Evolutionary conservation across 2,329 filamentous ascomycete species (phyloP).

Genomic region (Lachnellula arida): DNA sequence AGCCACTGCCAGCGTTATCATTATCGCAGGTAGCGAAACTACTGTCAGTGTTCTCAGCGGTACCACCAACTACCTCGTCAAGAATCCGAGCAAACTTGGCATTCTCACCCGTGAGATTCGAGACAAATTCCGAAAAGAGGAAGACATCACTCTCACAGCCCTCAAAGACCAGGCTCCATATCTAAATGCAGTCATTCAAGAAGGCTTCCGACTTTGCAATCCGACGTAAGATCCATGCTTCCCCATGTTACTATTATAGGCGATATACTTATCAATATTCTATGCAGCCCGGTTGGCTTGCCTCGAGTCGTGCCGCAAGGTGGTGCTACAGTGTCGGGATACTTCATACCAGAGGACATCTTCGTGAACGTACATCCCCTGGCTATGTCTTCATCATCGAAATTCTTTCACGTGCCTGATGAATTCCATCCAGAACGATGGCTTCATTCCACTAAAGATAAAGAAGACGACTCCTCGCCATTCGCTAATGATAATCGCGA

Average conservation of each 20-base stretch:
- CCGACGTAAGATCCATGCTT: slow-evolving; percentile 8
- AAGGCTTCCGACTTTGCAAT: slow-evolving; percentile 39
- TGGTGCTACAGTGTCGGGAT: background rate
- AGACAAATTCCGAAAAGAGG: slow-evolving; percentile 35
- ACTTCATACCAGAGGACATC: slow-evolving; percentile 3
- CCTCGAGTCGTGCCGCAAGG: slow-evolving; percentile 4
- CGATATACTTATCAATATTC: background rate
- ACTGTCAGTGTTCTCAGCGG: slow-evolving; percentile 13
- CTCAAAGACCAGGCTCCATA: slow-evolving; percentile 34
- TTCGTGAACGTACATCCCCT: slow-evolving; percentile 6
- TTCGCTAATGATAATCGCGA: slow-evolving; percentile 32
- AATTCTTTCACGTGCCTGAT: slow-evolving; percentile 10
- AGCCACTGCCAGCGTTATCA: slow-evolving; percentile 36
- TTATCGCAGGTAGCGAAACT: slow-evolving; percentile 16
- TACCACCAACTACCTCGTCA: slow-evolving; percentile 22
- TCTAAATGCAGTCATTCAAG: slow-evolving; percentile 38
- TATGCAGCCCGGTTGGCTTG: background rate
- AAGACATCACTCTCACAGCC: slow-evolving; percentile 35
- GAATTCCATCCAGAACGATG: slow-evolving; percentile 14
- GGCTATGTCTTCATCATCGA: background rate
- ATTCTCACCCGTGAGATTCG: slow-evolving; percentile 33
- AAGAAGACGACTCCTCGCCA: slow-evolving; percentile 9
- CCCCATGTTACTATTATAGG: background rate
- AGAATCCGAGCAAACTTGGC: slow-evolving; percentile 31
- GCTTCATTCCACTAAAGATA: slow-evolving; percentile 14